phyloP scores from a whole-genome alignment of 2,329 filamentous ascomycete species.

The Dichotomopilus funicola region DNA sequence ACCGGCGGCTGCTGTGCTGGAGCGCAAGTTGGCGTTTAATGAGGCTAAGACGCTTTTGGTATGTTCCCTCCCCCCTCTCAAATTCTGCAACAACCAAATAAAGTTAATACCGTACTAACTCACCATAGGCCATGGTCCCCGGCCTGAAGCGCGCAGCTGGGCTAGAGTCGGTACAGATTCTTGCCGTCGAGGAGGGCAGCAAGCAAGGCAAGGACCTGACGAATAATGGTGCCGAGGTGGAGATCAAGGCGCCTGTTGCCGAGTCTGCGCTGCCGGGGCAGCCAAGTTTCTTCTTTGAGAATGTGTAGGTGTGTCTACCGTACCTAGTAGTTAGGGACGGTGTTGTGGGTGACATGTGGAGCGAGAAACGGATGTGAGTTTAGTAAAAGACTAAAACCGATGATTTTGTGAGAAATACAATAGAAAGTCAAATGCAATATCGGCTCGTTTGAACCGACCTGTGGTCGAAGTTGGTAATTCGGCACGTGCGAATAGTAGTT shows the following conservation, averaged over 20 bases:
- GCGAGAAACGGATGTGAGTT: no score
- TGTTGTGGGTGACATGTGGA: neutral
- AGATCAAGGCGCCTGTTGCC: slow-evolving; percentile 52
- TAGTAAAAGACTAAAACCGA: no score
- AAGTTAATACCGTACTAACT: slow-evolving; percentile 1
- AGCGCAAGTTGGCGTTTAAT: slow-evolving; percentile 80
- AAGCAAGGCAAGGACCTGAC: slow-evolving; percentile 56
- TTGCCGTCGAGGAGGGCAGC: slow-evolving; percentile 63
- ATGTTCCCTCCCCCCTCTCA: slow-evolving; percentile 3
- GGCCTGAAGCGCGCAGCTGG: slow-evolving; percentile 70
- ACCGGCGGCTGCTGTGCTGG: slow-evolving; percentile 61
- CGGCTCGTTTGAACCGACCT: no score
- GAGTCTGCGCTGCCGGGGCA: slow-evolving; percentile 74
- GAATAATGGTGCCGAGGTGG: slow-evolving; percentile 46
- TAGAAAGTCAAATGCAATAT: no score
- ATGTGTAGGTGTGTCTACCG: slow-evolving; percentile 45
- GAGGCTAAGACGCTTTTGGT: slow-evolving; percentile 62
- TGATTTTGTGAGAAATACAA: no score
- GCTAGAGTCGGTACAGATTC: slow-evolving; percentile 63
- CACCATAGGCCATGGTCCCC: slow-evolving; percentile 60
- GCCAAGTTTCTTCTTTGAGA: slow-evolving; percentile 81
- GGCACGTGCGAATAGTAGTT: no score
- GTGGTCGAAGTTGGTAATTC: no score
- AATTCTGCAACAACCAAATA: no score
- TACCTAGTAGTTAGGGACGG: neutral